A percentile compares a stretch with the other conserved stretches of the same genome.
phyloP scores from a whole-genome alignment of 2,329 filamentous ascomycete species.

The Aureobasidium melanogenum region DNA sequence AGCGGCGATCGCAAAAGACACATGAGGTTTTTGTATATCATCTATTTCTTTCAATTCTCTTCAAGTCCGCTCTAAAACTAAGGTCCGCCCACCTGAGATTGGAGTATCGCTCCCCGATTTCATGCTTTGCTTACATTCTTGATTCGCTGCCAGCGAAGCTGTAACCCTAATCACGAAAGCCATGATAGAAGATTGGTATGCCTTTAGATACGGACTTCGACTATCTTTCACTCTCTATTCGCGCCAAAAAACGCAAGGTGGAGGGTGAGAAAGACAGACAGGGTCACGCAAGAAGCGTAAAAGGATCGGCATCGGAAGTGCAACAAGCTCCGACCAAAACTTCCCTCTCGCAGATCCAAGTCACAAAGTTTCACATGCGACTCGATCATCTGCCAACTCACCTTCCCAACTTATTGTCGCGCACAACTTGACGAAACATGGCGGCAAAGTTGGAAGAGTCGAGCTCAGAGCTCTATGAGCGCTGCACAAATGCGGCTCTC shows the following conservation, averaged over 20 bases:
- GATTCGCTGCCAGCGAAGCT: too few relatives aligned
- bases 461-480: conserved; percentile 23
- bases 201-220: too few relatives aligned
- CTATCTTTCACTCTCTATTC: background rate
- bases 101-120: too few relatives aligned
- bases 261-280: too few relatives aligned
- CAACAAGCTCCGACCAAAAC: background rate
- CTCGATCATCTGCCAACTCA: background rate
- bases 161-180: too few relatives aligned
- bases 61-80: too few relatives aligned
- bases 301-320: background rate
- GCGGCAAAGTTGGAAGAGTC: conserved; percentile 17
- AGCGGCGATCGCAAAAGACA: background rate
- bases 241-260: too few relatives aligned
- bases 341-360: background rate
- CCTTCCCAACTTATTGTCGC: background rate
- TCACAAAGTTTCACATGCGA: conserved; percentile 4
- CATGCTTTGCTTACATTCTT: too few relatives aligned
- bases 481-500: conserved; percentile 15
- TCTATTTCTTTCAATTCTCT: background rate
- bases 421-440: background rate
- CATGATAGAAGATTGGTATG: too few relatives aligned
- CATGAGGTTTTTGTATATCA: background rate
- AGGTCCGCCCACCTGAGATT: too few relatives aligned
- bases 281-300: background rate